Conservation (phyloP, 352 stramenopile genomes). For the Pythium inflatum region DNA sequence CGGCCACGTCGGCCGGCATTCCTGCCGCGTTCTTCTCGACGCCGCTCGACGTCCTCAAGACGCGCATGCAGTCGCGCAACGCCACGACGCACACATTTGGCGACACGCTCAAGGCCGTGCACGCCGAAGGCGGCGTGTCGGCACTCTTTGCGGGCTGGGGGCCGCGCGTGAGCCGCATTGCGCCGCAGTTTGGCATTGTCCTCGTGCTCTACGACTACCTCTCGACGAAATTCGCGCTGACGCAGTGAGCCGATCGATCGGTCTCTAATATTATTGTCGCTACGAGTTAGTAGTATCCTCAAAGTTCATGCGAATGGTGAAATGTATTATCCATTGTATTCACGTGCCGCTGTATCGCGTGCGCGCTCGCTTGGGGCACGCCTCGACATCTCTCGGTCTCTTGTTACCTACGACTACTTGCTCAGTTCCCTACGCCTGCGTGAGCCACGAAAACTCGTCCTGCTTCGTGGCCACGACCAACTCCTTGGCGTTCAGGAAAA, state of each 20-base stretch:
- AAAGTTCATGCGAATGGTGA: no score
- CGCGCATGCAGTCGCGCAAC: conserved; percentile 74
- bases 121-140: conserved; percentile 49
- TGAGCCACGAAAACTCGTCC: conserved; percentile 55
- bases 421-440: conserved; percentile 29
- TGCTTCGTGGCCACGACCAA: conserved; percentile 47
- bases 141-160: conserved; percentile 76
- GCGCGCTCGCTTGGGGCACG: no score
- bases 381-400: not conserved
- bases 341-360: not conserved
- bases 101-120: conserved; percentile 58
- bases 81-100: conserved; percentile 49
- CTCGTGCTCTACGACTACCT: conserved; percentile 84
- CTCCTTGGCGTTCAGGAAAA: conserved; percentile 80
- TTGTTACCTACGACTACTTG: no score
- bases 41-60: conserved; percentile 79
- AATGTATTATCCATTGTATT: conserved; percentile 10
- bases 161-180: conserved; percentile 72
- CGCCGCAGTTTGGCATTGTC: conserved; percentile 83
- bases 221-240: conserved; percentile 54
- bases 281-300: not conserved
- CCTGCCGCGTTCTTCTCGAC: conserved; percentile 78
- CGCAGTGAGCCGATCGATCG: not conserved
- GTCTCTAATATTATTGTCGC: conserved; percentile 19
- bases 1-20: conserved; percentile 69